Base-by-base conservation (phyloP, 495 filamentous ascomycete species). In the Neurospora sp. region DNA sequence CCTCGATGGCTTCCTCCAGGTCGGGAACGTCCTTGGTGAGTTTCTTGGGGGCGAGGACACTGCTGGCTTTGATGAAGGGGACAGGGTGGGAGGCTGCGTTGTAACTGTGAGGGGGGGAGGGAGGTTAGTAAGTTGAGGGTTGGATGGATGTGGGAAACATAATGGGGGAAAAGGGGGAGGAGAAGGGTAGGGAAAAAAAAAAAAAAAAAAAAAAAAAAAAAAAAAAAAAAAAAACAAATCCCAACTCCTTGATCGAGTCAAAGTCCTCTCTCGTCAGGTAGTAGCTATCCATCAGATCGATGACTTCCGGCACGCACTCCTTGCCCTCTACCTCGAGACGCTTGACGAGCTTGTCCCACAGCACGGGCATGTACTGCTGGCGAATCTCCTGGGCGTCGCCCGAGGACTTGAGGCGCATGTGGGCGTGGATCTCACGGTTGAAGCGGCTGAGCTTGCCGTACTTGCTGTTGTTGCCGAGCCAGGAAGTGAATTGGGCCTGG, bases 391-490 rank as follows among this genome's bases (percentile, higher is more conserved):
- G 89, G 40, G 95, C 90, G 77, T 98, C 96, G n/a, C 93, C 96
- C 69, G 93, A 94, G 8, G 92, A 87, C 73, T 91, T 90, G 73
- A 99, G 90, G 14, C 96, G 92, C 92, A 98, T 98, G 80, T 98
- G 96, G 8, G 93, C 92, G 80, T 98, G 96, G 37, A 99, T 94
- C 76, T 99, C 96, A 76, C 97, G 97, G 73, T 96, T 85, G 75
- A 89, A 93, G 71, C 96, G 92, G 71, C 85, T 86, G 40, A 98
- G 84, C 85, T 97, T 98, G 70, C 92, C 90, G 79, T 89, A 87
- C 79, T 93, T 96, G 83, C 94, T 97, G 81, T 98, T 97, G 77
- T 96, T 93, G 72, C 96, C 96, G 48, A 99, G 85, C 96, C 96
- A 99, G 16, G 84, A 83, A 0, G 96, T 94, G 80, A 98, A 99